These are phyloP conservation scores for Trematosphaeria pertusa DNA, from an alignment of 2,329 filamentous ascomycete species.

Conservation along the genomic window DNA sequence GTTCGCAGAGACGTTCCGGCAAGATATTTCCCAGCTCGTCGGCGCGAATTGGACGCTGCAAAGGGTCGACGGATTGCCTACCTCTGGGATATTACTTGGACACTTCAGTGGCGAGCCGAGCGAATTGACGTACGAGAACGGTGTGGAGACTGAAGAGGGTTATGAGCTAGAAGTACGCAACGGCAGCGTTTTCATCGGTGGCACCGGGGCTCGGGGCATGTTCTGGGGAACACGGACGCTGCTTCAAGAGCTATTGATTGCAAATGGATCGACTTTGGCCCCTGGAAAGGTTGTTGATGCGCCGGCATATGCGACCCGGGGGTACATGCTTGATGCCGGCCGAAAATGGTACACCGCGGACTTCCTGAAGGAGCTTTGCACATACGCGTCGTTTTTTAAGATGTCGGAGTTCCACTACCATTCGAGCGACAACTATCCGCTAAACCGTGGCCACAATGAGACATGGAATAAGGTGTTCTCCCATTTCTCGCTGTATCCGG, in stretches of 20 bases:
- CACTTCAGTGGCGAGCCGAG: slow-evolving; percentile 32
- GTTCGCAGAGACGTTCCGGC: slow-evolving; percentile 56
- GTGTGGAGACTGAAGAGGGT: slow-evolving; percentile 56
- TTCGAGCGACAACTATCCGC: slow-evolving; percentile 57
- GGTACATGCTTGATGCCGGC: slow-evolving; percentile 55
- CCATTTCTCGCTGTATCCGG: slow-evolving; percentile 52
- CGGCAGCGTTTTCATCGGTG: slow-evolving; percentile 47
- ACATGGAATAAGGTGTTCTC: slow-evolving; percentile 57
- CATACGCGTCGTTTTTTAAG: slow-evolving; percentile 57
- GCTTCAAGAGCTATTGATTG: slow-evolving; percentile 51
- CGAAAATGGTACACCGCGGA: slow-evolving; percentile 53
- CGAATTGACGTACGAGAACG: slow-evolving; percentile 56
- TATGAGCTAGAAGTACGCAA: slow-evolving; percentile 54
- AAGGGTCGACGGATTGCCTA: slow-evolving; percentile 44
- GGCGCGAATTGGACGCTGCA: slow-evolving; percentile 53
- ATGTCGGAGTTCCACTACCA: slow-evolving; percentile 60
- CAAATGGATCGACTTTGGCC: slow-evolving; percentile 38
- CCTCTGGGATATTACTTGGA: slow-evolving; percentile 54
- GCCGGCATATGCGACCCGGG: slow-evolving; percentile 54
- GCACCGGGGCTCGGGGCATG: slow-evolving; percentile 54
- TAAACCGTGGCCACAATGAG: slow-evolving; percentile 56
- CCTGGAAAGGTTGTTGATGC: slow-evolving; percentile 45
- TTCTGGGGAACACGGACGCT: slow-evolving; percentile 58
- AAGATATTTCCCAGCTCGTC: slow-evolving; percentile 54
- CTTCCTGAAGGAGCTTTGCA: slow-evolving; percentile 55